Evolutionary conservation across 257 asterid genomes (phyloP), one percentile per base, ranked within the genome.

Genomic region (Galeopsis tetrahit): DNA sequence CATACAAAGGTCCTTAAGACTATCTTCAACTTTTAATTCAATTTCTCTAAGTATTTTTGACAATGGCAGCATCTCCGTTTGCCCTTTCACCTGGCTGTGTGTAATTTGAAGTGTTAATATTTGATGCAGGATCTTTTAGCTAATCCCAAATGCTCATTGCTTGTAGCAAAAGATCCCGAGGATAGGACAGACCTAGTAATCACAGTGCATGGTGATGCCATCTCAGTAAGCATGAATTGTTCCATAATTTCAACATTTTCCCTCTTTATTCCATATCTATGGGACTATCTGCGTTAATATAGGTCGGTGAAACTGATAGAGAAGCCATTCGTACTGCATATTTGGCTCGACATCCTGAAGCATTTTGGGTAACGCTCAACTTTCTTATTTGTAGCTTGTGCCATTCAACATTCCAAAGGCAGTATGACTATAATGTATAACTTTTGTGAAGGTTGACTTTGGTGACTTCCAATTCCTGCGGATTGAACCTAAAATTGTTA

Each of bases 401-500:
- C 31, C 49, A 39, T 65, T 67, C 42, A 51, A 21, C 43, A n/a
- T 21, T 67, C 63, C 55, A 58, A 10, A 35, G 62, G 53, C 15
- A 8, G 10, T 43, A 14, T 57, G 14, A 17, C 55, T 69, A 31
- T 80, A 63, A 53, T 63, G 65, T 62, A 53, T 65, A 77, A 32
- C 43, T 56, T 67, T 69, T 78, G 21, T 81, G 78, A 82, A 91
- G 99, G 99, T 95, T 70, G 98, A 95, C 80, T 95, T 90, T 79
- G 99, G 99, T 65, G 99, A 95, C 78, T 95, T 95, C 86, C 90
- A 88, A 62, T 92, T 95, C 81, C 46, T 95, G 85, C 88, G 89
- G 35, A 88, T 95, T 71, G 95, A 92, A 81, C 98, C 98, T 48
- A 83, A 79, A 78, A 88, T 82, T 79, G 87, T 95, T 55, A 83